phyloP scores from a whole-genome alignment of 768 basidiomycete genomes.

The Rhizopogon rudus region DNA sequence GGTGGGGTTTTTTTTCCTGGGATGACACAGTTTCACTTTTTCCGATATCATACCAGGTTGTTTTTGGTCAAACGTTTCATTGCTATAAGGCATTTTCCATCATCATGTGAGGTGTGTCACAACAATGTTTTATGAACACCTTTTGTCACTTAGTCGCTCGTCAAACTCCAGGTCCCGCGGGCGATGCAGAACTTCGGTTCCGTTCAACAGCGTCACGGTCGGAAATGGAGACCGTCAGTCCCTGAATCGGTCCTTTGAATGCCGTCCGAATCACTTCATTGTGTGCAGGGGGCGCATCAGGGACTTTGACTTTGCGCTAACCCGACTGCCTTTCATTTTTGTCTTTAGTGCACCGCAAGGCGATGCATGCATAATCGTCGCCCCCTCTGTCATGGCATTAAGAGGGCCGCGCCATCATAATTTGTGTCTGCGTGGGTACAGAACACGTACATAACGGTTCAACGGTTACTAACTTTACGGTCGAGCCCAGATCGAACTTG shows the following conservation, averaged over 20 bases:
- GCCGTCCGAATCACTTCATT: background rate
- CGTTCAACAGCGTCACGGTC: background rate
- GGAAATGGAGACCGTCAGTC: background rate
- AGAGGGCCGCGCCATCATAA: background rate
- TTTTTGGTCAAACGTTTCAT: slow-evolving; percentile 1
- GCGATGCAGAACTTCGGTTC: background rate
- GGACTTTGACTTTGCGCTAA: background rate
- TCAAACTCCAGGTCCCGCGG: background rate
- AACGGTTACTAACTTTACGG: background rate
- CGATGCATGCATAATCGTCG: background rate
- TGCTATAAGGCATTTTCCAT: background rate
- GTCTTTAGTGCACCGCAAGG: background rate
- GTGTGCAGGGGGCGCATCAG: background rate
- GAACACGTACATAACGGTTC: slow-evolving; percentile 1
- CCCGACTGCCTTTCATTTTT: background rate
- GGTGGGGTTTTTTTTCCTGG: background rate
- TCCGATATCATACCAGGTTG: background rate
- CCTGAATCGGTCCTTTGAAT: slow-evolving; percentile 7
- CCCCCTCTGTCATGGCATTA: background rate
- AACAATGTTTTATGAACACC: background rate
- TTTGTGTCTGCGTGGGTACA: slow-evolving; percentile 3
- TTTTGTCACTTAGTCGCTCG: background rate
- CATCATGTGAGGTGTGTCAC: background rate
- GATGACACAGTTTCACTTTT: background rate
- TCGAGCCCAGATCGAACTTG: background rate